Conservation (phyloP, 768 basidiomycete genomes). For the Boletus insuetus region DNA sequence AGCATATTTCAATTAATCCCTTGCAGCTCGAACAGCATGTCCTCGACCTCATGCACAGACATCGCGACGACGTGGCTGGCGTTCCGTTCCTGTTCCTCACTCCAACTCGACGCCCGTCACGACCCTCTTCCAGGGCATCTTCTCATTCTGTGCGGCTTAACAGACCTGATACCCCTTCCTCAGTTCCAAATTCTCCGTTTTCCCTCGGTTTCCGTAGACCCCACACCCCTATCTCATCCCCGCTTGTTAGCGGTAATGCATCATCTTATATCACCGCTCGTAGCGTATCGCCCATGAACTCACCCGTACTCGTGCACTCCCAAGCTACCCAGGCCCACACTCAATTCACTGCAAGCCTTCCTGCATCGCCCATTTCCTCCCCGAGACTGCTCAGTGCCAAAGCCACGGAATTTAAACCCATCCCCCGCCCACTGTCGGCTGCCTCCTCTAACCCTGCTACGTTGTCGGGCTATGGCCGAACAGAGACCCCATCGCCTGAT, state of each 20-base stretch:
- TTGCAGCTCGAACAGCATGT: slow-evolving; percentile 81
- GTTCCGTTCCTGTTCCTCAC: slow-evolving; percentile 83
- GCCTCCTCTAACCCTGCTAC: slow-evolving; percentile 54
- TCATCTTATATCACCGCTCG: slow-evolving; percentile 55
- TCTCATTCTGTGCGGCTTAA: slow-evolving; percentile 64
- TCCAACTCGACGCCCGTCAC: slow-evolving; percentile 74
- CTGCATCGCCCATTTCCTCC: slow-evolving; percentile 80
- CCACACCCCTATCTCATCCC: slow-evolving; percentile 76
- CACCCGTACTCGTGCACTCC: slow-evolving; percentile 60
- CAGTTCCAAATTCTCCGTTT: slow-evolving; percentile 75
- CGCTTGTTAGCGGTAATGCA: slow-evolving; percentile 57
- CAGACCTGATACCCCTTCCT: slow-evolving; percentile 74
- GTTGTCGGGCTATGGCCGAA: slow-evolving; percentile 46
- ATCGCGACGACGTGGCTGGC: slow-evolving; percentile 79
- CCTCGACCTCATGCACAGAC: slow-evolving; percentile 94
- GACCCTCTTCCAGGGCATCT: slow-evolving; percentile 79
- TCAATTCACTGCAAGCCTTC: slow-evolving; percentile 77
- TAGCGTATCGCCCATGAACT: slow-evolving; percentile 58
- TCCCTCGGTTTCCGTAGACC: slow-evolving; percentile 72
- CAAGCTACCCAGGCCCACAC: slow-evolving; percentile 53
- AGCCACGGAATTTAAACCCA: slow-evolving; percentile 85
- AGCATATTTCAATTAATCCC: slow-evolving; percentile 18
- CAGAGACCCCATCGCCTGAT: slow-evolving; percentile 87
- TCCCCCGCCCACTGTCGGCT: slow-evolving; percentile 75
- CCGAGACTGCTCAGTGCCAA: slow-evolving; percentile 87